phyloP scores from a whole-genome alignment of 495 filamentous ascomycete species.

The Aspergillus diversus region DNA sequence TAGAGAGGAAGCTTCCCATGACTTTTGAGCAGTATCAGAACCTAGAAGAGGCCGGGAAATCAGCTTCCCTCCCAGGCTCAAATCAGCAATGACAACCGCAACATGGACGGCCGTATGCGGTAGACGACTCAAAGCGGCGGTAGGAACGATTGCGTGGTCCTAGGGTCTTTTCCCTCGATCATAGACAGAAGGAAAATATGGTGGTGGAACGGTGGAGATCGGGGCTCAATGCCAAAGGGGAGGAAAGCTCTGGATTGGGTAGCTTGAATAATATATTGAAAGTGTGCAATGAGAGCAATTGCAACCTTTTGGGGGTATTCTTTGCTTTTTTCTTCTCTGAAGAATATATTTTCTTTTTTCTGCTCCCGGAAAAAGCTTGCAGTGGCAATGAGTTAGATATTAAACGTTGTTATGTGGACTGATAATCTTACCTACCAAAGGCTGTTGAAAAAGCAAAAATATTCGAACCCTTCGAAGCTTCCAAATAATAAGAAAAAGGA shows the following conservation, averaged over 20 bases:
- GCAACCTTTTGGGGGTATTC: too few relatives aligned
- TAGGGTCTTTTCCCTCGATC: background rate
- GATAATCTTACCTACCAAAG: slow-evolving; percentile 12
- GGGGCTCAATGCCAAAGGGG: background rate
- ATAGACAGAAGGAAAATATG: background rate
- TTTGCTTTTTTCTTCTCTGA: background rate
- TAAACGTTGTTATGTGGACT: background rate
- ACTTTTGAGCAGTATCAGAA: slow-evolving; percentile 21
- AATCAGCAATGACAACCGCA: slow-evolving; percentile 5
- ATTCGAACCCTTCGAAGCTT: background rate
- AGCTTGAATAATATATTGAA: background rate
- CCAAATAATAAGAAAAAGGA: slow-evolving; percentile 6
- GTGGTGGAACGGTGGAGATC: background rate
- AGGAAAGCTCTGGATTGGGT: background rate
- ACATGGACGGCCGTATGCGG: slow-evolving; percentile 2
- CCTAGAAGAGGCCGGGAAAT: slow-evolving; percentile 16
- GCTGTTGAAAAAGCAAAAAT: slow-evolving; percentile 10
- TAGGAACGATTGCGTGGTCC: background rate
- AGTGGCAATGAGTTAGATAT: slow-evolving; percentile 1
- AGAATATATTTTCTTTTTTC: slow-evolving; percentile 2
- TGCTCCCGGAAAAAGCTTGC: background rate
- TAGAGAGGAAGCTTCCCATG: slow-evolving; percentile 47
- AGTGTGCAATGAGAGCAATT: background rate
- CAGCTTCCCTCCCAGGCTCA: slow-evolving; percentile 19
- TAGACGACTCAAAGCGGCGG: background rate